Percentiles rank a stretch among this genome's conserved stretches.
phyloP scores from a whole-genome alignment of 2,329 filamentous ascomycete genomes.

The Colletotrichum graminicola region DNA sequence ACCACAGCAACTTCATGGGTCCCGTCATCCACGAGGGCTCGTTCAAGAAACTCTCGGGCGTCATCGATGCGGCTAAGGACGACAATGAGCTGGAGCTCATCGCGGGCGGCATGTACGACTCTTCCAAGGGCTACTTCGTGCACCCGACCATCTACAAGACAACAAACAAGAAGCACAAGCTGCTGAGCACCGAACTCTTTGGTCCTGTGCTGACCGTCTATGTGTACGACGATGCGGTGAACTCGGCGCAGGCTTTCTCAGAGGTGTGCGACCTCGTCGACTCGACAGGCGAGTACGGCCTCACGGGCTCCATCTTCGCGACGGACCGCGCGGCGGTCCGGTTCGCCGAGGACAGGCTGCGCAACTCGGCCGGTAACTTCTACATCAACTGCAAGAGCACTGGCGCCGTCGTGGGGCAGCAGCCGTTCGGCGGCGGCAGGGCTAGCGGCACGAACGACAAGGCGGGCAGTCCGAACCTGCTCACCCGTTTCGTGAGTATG shows the following conservation, averaged over 20 bases:
- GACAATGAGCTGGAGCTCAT: slow-evolving; percentile 80
- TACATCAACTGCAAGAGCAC: slow-evolving; percentile 89
- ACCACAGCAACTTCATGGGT: slow-evolving; percentile 84
- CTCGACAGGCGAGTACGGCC: slow-evolving; percentile 78
- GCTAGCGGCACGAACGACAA: slow-evolving; percentile 81
- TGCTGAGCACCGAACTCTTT: slow-evolving; percentile 85
- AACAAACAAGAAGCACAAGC: slow-evolving; percentile 78
- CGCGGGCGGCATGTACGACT: slow-evolving; percentile 82
- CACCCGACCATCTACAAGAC: slow-evolving; percentile 86
- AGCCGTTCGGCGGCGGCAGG: slow-evolving; percentile 77
- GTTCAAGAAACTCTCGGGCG: slow-evolving; percentile 82
- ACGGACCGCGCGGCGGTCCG: slow-evolving; percentile 74
- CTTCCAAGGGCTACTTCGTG: slow-evolving; percentile 84
- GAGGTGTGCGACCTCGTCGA: slow-evolving; percentile 75
- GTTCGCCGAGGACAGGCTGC: slow-evolving; percentile 76
- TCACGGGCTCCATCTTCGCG: slow-evolving; percentile 83
- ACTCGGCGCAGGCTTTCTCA: slow-evolving; percentile 66
- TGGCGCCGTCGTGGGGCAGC: slow-evolving; percentile 78
- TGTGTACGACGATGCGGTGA: slow-evolving; percentile 78
- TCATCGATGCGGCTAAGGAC: slow-evolving; percentile 83
- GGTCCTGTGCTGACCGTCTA: slow-evolving; percentile 81
- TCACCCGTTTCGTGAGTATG: slow-evolving; percentile 75
- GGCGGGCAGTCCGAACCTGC: slow-evolving; percentile 73
- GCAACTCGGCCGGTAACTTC: slow-evolving; percentile 84
- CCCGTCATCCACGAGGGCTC: slow-evolving; percentile 86